phyloP scores from a whole-genome alignment of 371 early-diverging fungal species.

The Lichtheimia corymbifera region DNA sequence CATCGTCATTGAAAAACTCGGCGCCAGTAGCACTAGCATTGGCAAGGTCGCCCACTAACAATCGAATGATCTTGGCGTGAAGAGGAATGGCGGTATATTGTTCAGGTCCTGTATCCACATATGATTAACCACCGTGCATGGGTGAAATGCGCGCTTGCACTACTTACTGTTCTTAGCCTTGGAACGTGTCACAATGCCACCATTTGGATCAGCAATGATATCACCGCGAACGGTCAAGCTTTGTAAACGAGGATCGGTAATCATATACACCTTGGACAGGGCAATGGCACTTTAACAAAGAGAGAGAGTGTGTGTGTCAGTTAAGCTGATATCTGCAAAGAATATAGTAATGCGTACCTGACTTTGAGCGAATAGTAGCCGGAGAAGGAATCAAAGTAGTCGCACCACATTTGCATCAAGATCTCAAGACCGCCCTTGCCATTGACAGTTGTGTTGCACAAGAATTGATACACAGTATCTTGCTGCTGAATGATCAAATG shows the following conservation, averaged over 20 bases:
- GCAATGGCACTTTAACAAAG: slow-evolving; percentile 65
- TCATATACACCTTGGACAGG: slow-evolving; percentile 69
- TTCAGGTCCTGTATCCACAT: slow-evolving; percentile 63
- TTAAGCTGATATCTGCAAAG: background rate
- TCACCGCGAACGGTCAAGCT: slow-evolving; percentile 79
- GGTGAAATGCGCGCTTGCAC: background rate
- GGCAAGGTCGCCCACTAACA: slow-evolving; percentile 76
- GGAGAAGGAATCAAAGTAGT: slow-evolving; percentile 72
- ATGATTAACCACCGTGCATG: too few relatives aligned
- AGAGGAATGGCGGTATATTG: slow-evolving; percentile 79
- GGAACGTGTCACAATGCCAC: slow-evolving; percentile 62
- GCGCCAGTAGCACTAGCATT: slow-evolving; percentile 47
- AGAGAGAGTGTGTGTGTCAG: background rate
- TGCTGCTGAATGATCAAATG: slow-evolving; percentile 77
- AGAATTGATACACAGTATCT: slow-evolving; percentile 69
- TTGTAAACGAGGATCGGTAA: slow-evolving; percentile 69
- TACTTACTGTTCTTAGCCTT: slow-evolving; percentile 52
- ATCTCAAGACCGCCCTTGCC: slow-evolving; percentile 68
- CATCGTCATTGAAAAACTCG: background rate
- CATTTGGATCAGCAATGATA: slow-evolving; percentile 65
- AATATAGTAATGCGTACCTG: slow-evolving; percentile 48
- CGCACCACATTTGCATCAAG: slow-evolving; percentile 75
- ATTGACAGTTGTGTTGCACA: slow-evolving; percentile 52
- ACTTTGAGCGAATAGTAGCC: slow-evolving; percentile 78
- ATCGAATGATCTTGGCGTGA: slow-evolving; percentile 79